These are phyloP conservation scores for Suhomyces taliae DNA, from an alignment of 1,139 yeast species.

Conservation along the genomic window DNA sequence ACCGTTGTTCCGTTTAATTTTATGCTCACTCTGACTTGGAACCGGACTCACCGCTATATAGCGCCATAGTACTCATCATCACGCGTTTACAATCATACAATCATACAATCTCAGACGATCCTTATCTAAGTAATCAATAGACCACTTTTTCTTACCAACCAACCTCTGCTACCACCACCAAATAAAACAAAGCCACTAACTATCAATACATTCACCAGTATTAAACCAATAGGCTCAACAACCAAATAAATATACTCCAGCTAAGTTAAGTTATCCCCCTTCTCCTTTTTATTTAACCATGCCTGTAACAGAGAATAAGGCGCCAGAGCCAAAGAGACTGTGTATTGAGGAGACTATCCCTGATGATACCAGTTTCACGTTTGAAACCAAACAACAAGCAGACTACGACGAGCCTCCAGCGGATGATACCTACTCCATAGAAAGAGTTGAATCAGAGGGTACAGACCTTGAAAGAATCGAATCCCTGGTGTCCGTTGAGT, in stretches of 20 bases:
- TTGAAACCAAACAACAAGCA: slow-evolving; percentile 3
- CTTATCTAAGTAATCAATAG: not conserved
- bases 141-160: too few species aligned
- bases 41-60: too few species aligned
- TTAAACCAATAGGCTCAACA: not conserved
- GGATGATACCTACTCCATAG: slow-evolving; percentile 1
- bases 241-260: not conserved
- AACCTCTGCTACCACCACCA: not conserved
- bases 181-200: not conserved
- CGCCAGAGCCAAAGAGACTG: slow-evolving; percentile 7
- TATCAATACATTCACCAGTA: not conserved
- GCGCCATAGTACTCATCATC: not conserved
- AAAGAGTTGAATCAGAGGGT: slow-evolving; percentile 1
- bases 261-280: not conserved
- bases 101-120: not conserved
- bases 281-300: slow-evolving; percentile 2
- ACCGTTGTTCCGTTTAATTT: not conserved
- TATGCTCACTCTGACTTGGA: too few species aligned
- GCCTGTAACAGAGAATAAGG: slow-evolving; percentile 12
- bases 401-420: not conserved
- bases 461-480: slow-evolving; percentile 1
- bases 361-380: slow-evolving; percentile 2
- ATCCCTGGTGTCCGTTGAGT: not conserved
- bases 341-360: not conserved
- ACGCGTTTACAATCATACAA: not conserved